Conservation (phyloP, 2,329 filamentous ascomycete species). For the Trichoderma brevicompactum region DNA sequence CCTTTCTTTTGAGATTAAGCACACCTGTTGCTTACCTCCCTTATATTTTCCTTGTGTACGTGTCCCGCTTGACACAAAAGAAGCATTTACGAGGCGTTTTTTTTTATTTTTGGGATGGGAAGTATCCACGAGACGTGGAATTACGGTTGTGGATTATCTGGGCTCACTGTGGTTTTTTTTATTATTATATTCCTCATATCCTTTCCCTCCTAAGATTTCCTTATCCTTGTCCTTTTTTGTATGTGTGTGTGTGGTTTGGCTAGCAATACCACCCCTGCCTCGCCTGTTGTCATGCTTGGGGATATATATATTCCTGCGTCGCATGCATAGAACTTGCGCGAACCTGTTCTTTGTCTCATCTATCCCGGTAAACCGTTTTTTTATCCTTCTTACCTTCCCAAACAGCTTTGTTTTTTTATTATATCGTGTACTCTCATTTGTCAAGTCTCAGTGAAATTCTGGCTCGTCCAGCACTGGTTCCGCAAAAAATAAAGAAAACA, state of each 20-base stretch:
- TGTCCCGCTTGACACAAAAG: constrained; percentile 14
- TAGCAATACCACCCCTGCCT: neutral
- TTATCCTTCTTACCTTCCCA: neutral
- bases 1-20: constrained; percentile 12
- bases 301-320: constrained; percentile 14
- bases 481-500: constrained; percentile 18
- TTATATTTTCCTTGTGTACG: constrained; percentile 24
- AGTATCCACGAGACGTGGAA: constrained; percentile 4
- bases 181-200: neutral
- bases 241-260: neutral
- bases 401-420: neutral
- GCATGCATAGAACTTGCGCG: constrained; percentile 24
- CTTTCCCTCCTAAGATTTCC: constrained; percentile 14
- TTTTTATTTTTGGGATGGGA: neutral
- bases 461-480: neutral
- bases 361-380: neutral
- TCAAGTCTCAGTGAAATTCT: neutral
- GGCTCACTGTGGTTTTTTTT: neutral
- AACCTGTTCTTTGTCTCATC: constrained; percentile 15
- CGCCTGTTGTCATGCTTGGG: constrained; percentile 5
- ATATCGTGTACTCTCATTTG: neutral
- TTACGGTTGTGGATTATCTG: constrained; percentile 17
- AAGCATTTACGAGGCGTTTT: constrained; percentile 31
- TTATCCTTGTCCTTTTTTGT: neutral
- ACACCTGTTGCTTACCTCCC: neutral